Percentiles rank a stretch among this genome's conserved stretches.
Evolutionary conservation across 1,139 yeast species (phyloP).

Genomic region (Suhomyces guaymorum): DNA sequence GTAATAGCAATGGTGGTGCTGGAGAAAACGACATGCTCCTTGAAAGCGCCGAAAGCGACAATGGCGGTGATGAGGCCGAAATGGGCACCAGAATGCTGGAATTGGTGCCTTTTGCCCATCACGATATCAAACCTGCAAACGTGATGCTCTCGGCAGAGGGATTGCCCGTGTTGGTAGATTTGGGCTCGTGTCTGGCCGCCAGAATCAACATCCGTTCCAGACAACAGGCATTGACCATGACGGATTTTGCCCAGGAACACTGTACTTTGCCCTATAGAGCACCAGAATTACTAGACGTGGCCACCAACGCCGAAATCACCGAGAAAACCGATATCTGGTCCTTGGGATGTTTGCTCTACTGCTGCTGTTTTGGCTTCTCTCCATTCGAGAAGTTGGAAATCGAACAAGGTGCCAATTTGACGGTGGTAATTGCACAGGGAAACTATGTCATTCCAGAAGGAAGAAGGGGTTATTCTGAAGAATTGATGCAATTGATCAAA

Average conservation of each 20-base stretch:
- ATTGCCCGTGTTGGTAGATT: constrained; percentile 76
- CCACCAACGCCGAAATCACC: constrained; percentile 59
- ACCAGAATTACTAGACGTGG: constrained; percentile 83
- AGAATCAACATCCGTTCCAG: constrained; percentile 54
- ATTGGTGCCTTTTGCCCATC: constrained; percentile 73
- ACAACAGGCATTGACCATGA: constrained; percentile 72
- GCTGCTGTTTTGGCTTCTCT: constrained; percentile 73
- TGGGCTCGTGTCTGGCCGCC: constrained; percentile 78
- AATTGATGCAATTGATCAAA: constrained; percentile 54
- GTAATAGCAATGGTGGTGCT: too few relatives aligned
- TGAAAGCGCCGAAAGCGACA: constrained; percentile 27
- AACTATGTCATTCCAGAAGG: constrained; percentile 61
- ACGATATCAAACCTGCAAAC: constrained; percentile 88
- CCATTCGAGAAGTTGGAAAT: constrained; percentile 87
- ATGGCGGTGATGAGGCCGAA: constrained; percentile 15
- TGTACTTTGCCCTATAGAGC: constrained; percentile 88
- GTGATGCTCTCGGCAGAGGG: constrained; percentile 77
- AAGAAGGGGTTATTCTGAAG: constrained; percentile 52
- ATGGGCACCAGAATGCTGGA: constrained; percentile 54
- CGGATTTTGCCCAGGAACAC: constrained; percentile 81
- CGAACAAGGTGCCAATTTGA: constrained; percentile 79
- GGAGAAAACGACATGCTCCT: constrained; percentile 37
- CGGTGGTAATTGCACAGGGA: constrained; percentile 74
- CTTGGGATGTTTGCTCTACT: constrained; percentile 78
- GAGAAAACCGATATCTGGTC: constrained; percentile 91